Base-by-base conservation (phyloP, 2,329 filamentous ascomycete genomes). In the Alternaria consortialis region DNA sequence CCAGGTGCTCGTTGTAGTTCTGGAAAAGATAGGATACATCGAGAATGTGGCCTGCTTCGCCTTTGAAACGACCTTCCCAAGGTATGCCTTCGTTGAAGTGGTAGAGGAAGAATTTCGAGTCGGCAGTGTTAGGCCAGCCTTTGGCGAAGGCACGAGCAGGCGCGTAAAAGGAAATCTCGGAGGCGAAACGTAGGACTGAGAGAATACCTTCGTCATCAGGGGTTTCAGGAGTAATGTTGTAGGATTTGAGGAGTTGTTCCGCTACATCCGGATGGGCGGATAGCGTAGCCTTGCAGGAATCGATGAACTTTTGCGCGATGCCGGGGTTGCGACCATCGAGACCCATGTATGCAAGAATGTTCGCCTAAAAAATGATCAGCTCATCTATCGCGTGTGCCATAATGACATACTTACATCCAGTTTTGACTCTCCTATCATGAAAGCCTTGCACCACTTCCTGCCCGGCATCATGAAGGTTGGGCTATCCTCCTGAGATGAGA, bases 351-450 rank as follows among this genome's bases (percentile, higher is more conserved):
- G 66, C 68, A 5, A 75, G 53, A 9, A 77, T 74, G 44, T 68
- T 77, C 11, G 59, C 67, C 71, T 75, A 32, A 7, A 7, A 12
- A 2, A 12, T 1, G 5, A 31, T 63, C 7, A 63, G 50, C 27
- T 5, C 17, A n/a, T 23, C 2, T 6, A 7, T 11, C 7, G 5
- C 5, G 39, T 7, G 6, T 39, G 2, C 5, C 20, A n/a, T 5
- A 4, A n/a, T 8, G 5, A 2, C 5, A 1, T 12, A 32, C 47
- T 67, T 72, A 82, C 81, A 73, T 85, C 83, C 46, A 82, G 77
- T 58, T 80, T 75, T 23, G 81, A 81, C 59, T 85, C 80, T 15
- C 84, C 84, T 39, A 85, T 79, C 60, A 84, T 76, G 11, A 85
- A 58, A n/a, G 77, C 74, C 36, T 79, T 70, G 58, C 80, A 84